Conservation (phyloP, 176 grass and related monocot species). For the Elymus sibiricus region DNA sequence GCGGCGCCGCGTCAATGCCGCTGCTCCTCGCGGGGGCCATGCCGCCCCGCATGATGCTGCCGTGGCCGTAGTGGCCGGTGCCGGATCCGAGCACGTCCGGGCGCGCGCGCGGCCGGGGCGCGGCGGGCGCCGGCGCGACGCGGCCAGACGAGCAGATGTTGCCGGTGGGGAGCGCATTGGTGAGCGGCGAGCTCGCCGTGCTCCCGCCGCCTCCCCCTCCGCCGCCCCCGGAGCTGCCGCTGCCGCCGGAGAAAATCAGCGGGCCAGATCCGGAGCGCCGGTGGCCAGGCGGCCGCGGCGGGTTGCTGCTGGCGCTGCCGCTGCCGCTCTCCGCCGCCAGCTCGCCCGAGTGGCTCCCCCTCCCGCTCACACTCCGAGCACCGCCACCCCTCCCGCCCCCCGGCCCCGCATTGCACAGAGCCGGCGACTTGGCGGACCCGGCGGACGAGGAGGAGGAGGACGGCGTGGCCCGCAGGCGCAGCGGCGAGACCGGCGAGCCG, state of each 20-base stretch:
- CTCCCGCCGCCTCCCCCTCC: slow-evolving; percentile 19
- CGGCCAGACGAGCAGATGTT: slow-evolving; percentile 58
- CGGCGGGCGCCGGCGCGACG: slow-evolving; percentile 18
- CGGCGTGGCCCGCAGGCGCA: slow-evolving; percentile 37
- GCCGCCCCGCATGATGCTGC: slow-evolving; percentile 56
- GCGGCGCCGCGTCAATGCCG: slow-evolving; percentile 6
- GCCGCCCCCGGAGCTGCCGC: slow-evolving; percentile 21
- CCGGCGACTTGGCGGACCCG: slow-evolving; percentile 38
- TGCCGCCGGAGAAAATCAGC: slow-evolving; percentile 42
- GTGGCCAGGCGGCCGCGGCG: slow-evolving; percentile 27
- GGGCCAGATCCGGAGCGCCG: slow-evolving; percentile 45
- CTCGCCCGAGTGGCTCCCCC: slow-evolving; percentile 49
- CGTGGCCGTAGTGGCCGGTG: slow-evolving; percentile 65
- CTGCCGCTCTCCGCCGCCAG: slow-evolving; percentile 21
- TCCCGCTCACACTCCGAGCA: not conserved
- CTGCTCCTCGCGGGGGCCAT: not conserved
- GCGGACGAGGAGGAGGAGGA: slow-evolving; percentile 37
- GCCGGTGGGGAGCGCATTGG: slow-evolving; percentile 61
- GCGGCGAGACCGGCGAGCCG: slow-evolving; percentile 58
- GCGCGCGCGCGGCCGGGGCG: slow-evolving; percentile 23
- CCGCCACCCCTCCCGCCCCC: not conserved
- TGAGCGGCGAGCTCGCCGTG: slow-evolving; percentile 52
- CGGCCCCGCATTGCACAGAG: not conserved
- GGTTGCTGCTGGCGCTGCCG: slow-evolving; percentile 3
- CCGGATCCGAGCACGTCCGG: slow-evolving; percentile 60